Percentiles rank a stretch among this genome's conserved stretches.
phyloP scores from a whole-genome alignment of 1,139 yeast genomes.

The Diutina mesorugosa region DNA sequence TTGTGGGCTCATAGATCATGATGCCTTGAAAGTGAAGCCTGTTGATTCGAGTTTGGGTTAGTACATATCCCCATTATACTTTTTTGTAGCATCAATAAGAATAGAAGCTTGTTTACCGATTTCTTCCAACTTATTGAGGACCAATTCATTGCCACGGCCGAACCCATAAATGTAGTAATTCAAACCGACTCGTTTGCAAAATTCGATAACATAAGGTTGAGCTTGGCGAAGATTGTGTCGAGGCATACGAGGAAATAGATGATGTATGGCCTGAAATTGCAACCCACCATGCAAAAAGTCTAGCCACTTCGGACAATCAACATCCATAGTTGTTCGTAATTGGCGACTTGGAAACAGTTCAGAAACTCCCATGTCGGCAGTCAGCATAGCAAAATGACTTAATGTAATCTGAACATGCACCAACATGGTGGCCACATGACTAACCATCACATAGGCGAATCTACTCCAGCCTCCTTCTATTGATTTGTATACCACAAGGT shows the following conservation, averaged over 20 bases:
- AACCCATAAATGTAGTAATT: constrained; percentile 80
- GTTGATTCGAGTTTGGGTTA: not conserved
- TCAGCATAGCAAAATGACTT: constrained; percentile 90
- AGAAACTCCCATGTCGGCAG: constrained; percentile 68
- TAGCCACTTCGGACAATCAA: constrained; percentile 86
- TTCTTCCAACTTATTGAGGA: constrained; percentile 56
- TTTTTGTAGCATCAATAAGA: not conserved
- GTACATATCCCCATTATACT: not conserved
- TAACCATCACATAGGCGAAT: constrained; percentile 49
- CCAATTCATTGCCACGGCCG: constrained; percentile 61
- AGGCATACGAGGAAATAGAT: constrained; percentile 79
- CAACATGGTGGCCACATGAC: constrained; percentile 75
- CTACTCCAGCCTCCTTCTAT: constrained; percentile 41
- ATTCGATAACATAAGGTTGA: constrained; percentile 59
- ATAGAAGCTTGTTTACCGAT: constrained; percentile 46
- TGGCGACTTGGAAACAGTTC: constrained; percentile 80
- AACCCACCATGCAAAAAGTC: constrained; percentile 88
- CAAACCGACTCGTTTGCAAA: constrained; percentile 69
- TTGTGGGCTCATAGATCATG: not conserved
- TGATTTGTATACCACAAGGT: constrained; percentile 39
- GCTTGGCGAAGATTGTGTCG: constrained; percentile 72
- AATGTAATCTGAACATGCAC: constrained; percentile 87
- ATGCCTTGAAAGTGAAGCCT: not conserved
- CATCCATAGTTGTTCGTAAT: constrained; percentile 87
- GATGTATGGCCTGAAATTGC: constrained; percentile 87